Evolutionary conservation across 2,329 filamentous ascomycete species (phyloP).

Genomic region (Fusarium sp.): DNA sequence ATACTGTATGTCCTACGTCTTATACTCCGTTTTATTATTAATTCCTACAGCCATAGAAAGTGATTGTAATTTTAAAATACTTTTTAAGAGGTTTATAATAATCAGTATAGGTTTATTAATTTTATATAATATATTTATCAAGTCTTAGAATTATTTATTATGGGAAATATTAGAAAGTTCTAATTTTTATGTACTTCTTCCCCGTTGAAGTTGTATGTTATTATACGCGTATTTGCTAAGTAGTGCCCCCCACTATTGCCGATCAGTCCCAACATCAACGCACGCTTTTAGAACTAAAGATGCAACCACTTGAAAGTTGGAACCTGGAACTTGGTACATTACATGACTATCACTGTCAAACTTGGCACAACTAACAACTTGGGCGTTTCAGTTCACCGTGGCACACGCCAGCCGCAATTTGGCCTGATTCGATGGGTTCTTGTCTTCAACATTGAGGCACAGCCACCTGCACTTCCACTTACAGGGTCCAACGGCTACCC

Average conservation of each 20-base stretch:
- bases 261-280: background rate
- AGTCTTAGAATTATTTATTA: too few relatives aligned
- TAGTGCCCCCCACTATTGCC: background rate
- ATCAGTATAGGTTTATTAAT: too few relatives aligned
- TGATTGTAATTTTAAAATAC: too few relatives aligned
- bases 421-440: constrained; percentile 11
- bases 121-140: too few relatives aligned
- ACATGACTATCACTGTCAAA: background rate
- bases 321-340: constrained; percentile 4
- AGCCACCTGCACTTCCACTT: constrained; percentile 24
- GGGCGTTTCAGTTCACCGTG: constrained; percentile 18
- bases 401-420: background rate
- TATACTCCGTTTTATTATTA: too few relatives aligned
- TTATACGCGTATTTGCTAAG: too few relatives aligned
- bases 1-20: too few relatives aligned
- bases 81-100: too few relatives aligned
- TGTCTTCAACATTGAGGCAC: constrained; percentile 6
- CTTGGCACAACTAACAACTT: constrained; percentile 20
- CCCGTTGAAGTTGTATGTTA: too few relatives aligned
- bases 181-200: too few relatives aligned
- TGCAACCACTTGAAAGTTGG: constrained; percentile 1
- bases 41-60: too few relatives aligned
- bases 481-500: constrained; percentile 23
- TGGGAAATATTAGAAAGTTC: too few relatives aligned
- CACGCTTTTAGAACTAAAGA: background rate